These are phyloP conservation scores for Leonotis leonurus DNA, from an alignment of 257 asterid genomes.

Conservation along the genomic window DNA sequence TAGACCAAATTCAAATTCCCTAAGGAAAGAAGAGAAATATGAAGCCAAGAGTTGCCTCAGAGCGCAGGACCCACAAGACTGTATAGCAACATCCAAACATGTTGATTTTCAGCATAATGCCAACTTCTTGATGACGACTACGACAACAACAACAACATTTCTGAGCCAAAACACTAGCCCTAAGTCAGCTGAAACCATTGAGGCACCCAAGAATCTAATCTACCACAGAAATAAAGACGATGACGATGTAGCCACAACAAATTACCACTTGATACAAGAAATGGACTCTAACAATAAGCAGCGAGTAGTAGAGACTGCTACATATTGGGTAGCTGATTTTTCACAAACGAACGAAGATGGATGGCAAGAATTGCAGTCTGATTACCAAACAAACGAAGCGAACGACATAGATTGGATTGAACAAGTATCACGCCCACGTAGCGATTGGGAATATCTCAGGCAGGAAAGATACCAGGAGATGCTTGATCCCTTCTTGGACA, in stretches of 20 bases:
- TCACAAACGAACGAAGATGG: slow-evolving; percentile 34
- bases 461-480: slow-evolving; percentile 86
- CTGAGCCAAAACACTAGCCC: slow-evolving; percentile 5
- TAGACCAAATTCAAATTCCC: slow-evolving; percentile 4
- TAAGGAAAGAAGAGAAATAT: slow-evolving; percentile 16
- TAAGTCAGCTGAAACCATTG: neutral
- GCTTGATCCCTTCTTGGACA: slow-evolving; percentile 72
- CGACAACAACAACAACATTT: neutral
- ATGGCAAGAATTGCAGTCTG: slow-evolving; percentile 51
- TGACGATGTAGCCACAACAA: neutral
- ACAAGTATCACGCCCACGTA: slow-evolving; percentile 81
- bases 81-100: neutral
- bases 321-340: slow-evolving; percentile 44
- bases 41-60: slow-evolving; percentile 7
- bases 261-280: neutral
- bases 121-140: neutral
- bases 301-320: slow-evolving; percentile 25
- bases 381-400: slow-evolving; percentile 28
- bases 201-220: neutral
- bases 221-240: slow-evolving; percentile 4
- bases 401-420: slow-evolving; percentile 55
- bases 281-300: slow-evolving; percentile 21
- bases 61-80: neutral
- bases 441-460: slow-evolving; percentile 86
- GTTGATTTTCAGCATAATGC: neutral